These are phyloP conservation scores for Begonia loranthoides DNA, from an alignment of 306 rosid genomes.

Conservation along the genomic window DNA sequence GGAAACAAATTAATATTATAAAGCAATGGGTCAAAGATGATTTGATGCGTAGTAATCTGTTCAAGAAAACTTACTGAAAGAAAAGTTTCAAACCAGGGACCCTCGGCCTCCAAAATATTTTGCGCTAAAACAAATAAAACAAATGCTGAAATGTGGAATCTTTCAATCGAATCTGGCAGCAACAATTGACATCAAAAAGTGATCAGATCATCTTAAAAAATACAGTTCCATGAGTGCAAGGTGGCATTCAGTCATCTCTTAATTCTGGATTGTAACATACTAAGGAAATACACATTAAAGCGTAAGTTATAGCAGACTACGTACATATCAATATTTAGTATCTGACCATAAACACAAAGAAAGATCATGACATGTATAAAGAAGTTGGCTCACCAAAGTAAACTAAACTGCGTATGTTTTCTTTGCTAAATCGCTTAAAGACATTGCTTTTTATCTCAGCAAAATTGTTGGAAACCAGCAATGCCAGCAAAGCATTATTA, in stretches of 20 bases:
- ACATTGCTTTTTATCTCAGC: slow-evolving; percentile 95
- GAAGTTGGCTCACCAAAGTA: slow-evolving; percentile 64
- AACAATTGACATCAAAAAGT: slow-evolving; percentile 12
- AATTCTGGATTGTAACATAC: too few species aligned
- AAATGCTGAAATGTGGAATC: slow-evolving; percentile 92
- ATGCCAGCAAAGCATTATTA: slow-evolving; percentile 86
- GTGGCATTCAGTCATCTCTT: too few species aligned
- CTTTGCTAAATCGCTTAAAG: slow-evolving; percentile 80
- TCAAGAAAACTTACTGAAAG: slow-evolving; percentile 45
- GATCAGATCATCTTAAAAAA: slow-evolving; percentile 1
- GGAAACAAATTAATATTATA: slow-evolving; percentile 17
- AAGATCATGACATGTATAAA: background rate
- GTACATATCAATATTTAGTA: too few species aligned
- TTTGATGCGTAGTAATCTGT: background rate
- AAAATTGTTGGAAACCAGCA: slow-evolving; percentile 94
- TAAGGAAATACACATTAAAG: too few species aligned
- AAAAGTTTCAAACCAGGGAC: slow-evolving; percentile 90
- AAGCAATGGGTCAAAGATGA: background rate
- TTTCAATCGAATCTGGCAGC: slow-evolving; percentile 82
- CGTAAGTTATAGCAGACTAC: background rate
- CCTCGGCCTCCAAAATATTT: slow-evolving; percentile 97
- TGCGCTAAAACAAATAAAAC: slow-evolving; percentile 90
- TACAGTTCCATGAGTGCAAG: background rate
- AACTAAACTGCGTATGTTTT: slow-evolving; percentile 83
- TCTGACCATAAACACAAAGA: too few species aligned